Conservation (phyloP, 495 filamentous ascomycete genomes). For the Copromyces sp. region DNA sequence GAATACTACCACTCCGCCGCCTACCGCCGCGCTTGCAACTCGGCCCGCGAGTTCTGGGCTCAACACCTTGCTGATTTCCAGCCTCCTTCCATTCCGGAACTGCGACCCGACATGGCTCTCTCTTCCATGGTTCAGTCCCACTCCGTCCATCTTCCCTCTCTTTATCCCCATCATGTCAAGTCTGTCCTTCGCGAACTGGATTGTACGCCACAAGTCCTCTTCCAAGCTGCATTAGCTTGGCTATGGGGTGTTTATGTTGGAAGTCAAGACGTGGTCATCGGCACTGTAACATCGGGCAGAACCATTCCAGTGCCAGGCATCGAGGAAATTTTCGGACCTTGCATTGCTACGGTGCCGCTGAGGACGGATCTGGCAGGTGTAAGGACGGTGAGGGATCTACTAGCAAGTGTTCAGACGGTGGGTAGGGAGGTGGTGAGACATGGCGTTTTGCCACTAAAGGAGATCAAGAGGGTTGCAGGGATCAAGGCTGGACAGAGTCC, state of each 20-base stretch:
- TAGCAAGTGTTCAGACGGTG: slow-evolving; percentile 47
- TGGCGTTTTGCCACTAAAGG: slow-evolving; percentile 46
- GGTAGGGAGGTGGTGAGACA: slow-evolving; percentile 53
- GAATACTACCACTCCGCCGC: slow-evolving; percentile 25
- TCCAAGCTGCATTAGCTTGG: slow-evolving; percentile 60
- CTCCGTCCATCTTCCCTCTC: slow-evolving; percentile 7
- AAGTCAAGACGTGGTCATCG: slow-evolving; percentile 59
- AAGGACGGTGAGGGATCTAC: slow-evolving; percentile 43
- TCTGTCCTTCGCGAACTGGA: slow-evolving; percentile 4
- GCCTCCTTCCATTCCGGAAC: slow-evolving; percentile 31
- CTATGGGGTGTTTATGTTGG: slow-evolving; percentile 52
- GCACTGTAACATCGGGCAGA: slow-evolving; percentile 65
- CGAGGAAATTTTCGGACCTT: slow-evolving; percentile 64
- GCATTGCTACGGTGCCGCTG: slow-evolving; percentile 57
- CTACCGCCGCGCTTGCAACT: slow-evolving; percentile 12
- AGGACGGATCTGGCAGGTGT: slow-evolving; percentile 42
- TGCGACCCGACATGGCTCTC: slow-evolving; percentile 12
- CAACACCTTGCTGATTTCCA: slow-evolving; percentile 37
- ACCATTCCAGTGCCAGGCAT: slow-evolving; percentile 54
- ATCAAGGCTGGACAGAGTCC: slow-evolving; percentile 37
- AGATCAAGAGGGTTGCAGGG: slow-evolving; percentile 51
- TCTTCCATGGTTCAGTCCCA: slow-evolving; percentile 7
- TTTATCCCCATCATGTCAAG: slow-evolving; percentile 9
- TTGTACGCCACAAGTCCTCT: slow-evolving; percentile 47
- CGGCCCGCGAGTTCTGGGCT: slow-evolving; percentile 45